Evolutionary conservation across 345 rosid genomes (phyloP).

Genomic region (Lepidium aucheri): DNA sequence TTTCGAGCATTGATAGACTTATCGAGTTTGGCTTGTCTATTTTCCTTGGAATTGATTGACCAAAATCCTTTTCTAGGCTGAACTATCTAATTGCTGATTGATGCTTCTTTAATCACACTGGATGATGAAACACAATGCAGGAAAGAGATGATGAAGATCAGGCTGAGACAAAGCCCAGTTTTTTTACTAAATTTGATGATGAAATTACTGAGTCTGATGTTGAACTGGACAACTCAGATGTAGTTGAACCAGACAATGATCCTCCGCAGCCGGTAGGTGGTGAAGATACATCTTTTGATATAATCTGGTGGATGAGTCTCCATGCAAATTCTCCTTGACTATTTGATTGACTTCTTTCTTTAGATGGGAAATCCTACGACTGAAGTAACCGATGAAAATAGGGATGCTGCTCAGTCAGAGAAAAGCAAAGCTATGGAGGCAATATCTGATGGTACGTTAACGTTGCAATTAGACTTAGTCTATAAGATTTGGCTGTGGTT

Average conservation of each 20-base stretch:
- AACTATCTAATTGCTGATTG: background rate
- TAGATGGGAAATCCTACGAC: constrained; percentile 67
- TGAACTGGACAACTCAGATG: constrained; percentile 62
- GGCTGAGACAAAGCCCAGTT: constrained; percentile 31
- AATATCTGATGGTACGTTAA: constrained; percentile 47
- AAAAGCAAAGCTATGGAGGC: constrained; percentile 57
- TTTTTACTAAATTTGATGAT: constrained; percentile 35
- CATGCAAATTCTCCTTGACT: background rate
- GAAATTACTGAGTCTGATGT: constrained; percentile 64
- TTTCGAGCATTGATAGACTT: background rate
- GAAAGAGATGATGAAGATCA: constrained; percentile 38
- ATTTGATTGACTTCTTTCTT: constrained; percentile 2
- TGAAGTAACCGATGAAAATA: constrained; percentile 65
- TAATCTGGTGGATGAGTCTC: background rate
- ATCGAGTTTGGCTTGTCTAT: background rate
- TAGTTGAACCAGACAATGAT: constrained; percentile 63
- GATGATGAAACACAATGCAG: constrained; percentile 22
- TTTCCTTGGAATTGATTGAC: background rate
- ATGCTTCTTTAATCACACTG: background rate
- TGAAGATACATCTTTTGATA: background rate
- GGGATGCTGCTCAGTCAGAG: constrained; percentile 56
- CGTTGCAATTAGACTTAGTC: background rate
- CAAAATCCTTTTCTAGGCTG: background rate
- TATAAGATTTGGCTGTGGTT: background rate
- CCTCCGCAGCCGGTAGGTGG: constrained; percentile 54